Evolutionary conservation across 2,329 filamentous ascomycete species (phyloP).

Genomic region (Bipolaris bicolor): DNA sequence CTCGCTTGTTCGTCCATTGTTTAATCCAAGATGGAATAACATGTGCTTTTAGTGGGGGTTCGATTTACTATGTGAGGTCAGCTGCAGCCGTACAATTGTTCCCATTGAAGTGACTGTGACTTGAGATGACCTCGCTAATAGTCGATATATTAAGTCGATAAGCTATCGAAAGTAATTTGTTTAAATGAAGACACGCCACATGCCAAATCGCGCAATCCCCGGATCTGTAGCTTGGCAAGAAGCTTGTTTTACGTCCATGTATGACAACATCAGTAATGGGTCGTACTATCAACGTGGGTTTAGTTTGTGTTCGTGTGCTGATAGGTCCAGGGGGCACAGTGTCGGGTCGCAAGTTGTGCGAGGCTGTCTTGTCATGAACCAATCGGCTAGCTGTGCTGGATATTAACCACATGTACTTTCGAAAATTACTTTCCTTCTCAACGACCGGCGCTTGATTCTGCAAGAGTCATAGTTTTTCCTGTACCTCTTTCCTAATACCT

Average conservation of each 20-base stretch:
- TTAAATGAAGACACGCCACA: slow-evolving; percentile 16
- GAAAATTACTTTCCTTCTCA: neutral
- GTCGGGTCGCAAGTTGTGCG: neutral
- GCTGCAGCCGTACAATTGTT: neutral
- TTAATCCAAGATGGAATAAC: neutral
- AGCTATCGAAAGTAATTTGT: slow-evolving; percentile 16
- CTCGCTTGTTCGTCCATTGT: too few relatives aligned
- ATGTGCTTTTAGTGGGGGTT: neutral
- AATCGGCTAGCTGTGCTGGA: neutral
- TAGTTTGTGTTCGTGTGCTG: neutral
- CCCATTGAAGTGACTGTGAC: neutral
- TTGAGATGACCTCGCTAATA: neutral
- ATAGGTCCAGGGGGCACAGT: neutral
- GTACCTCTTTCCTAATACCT: too few relatives aligned
- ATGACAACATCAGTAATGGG: neutral
- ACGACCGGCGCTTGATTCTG: too few relatives aligned
- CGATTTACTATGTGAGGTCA: neutral
- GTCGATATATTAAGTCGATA: neutral
- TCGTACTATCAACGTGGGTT: neutral
- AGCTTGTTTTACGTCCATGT: slow-evolving; percentile 12
- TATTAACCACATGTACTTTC: neutral
- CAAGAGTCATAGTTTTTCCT: too few relatives aligned
- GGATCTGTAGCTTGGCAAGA: slow-evolving; percentile 5
- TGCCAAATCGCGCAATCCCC: slow-evolving; percentile 6
- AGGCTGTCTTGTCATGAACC: neutral